phyloP scores from a whole-genome alignment of 2,329 filamentous ascomycete species.

The Alternaria hordeiaustralica region DNA sequence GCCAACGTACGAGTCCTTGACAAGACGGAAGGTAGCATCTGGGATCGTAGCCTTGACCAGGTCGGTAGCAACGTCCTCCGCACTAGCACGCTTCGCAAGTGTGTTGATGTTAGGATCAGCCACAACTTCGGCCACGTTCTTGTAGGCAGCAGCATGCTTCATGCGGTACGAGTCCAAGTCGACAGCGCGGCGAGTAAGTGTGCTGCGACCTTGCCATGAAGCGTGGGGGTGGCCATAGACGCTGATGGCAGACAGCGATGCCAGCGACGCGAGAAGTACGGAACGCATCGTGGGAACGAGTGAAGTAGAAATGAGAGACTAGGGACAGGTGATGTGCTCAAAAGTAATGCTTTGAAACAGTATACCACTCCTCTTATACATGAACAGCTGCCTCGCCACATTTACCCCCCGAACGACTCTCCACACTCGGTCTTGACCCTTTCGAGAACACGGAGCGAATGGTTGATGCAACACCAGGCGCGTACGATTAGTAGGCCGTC shows the following conservation, averaged over 20 bases:
- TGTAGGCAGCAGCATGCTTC: constrained; percentile 32
- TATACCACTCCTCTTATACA: constrained; percentile 20
- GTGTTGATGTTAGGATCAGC: constrained; percentile 26
- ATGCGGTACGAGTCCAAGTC: constrained; percentile 44
- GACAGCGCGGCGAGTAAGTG: constrained; percentile 30
- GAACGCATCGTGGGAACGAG: constrained; percentile 37
- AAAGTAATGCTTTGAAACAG: not conserved
- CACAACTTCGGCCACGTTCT: constrained; percentile 27
- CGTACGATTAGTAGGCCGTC: constrained; percentile 6
- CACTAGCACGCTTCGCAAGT: constrained; percentile 31
- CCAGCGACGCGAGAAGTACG: constrained; percentile 38
- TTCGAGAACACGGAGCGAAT: constrained; percentile 1
- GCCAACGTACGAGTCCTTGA: constrained; percentile 62
- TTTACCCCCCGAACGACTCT: not conserved
- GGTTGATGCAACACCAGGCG: constrained; percentile 2
- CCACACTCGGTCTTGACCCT: not conserved
- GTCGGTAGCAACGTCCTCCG: constrained; percentile 40
- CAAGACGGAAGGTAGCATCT: constrained; percentile 57
- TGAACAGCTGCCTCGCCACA: constrained; percentile 4
- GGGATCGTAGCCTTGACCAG: constrained; percentile 45
- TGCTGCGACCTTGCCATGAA: constrained; percentile 13
- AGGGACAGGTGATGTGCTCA: constrained; percentile 14
- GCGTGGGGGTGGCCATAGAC: constrained; percentile 31
- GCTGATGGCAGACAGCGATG: constrained; percentile 32
- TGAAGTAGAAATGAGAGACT: constrained; percentile 19